Conservation (phyloP, 306 rosid species). For the Vigna nakashimae region DNA sequence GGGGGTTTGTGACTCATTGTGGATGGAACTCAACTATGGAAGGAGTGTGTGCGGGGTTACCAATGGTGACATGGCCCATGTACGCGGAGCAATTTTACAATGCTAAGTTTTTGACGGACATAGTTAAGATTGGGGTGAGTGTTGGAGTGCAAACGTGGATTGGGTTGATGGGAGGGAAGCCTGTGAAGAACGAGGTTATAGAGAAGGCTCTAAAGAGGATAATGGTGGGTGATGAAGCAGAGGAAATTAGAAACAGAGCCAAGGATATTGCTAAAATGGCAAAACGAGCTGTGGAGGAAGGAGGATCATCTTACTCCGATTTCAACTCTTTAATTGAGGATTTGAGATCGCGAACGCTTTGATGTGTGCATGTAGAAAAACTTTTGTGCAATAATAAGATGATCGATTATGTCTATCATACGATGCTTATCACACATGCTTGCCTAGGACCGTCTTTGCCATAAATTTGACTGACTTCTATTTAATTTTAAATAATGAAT, state of each 20-base stretch:
- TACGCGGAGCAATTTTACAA: slow-evolving; percentile 53
- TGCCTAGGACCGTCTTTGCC: not conserved
- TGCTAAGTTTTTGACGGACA: slow-evolving; percentile 46
- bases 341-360: slow-evolving; percentile 10
- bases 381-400: not conserved
- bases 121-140: slow-evolving; percentile 46
- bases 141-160: slow-evolving; percentile 49
- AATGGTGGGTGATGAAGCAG: slow-evolving; percentile 56
- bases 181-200: slow-evolving; percentile 42
- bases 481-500: too few species aligned
- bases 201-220: slow-evolving; percentile 44
- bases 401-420: not conserved
- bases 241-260: slow-evolving; percentile 60
- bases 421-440: too few species aligned
- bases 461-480: too few species aligned
- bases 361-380: not conserved
- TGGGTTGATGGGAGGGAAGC: slow-evolving; percentile 36
- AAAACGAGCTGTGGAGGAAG: slow-evolving; percentile 45
- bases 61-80: slow-evolving; percentile 59
- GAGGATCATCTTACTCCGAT: slow-evolving; percentile 57
- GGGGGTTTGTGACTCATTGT: slow-evolving; percentile 61
- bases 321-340: slow-evolving; percentile 47
- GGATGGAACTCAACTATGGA: slow-evolving; percentile 59
- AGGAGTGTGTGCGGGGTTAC: slow-evolving; percentile 52
- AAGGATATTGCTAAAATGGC: slow-evolving; percentile 47